Conservation (phyloP, 164 flowering plant genomes). For the Akebia trifoliata region DNA sequence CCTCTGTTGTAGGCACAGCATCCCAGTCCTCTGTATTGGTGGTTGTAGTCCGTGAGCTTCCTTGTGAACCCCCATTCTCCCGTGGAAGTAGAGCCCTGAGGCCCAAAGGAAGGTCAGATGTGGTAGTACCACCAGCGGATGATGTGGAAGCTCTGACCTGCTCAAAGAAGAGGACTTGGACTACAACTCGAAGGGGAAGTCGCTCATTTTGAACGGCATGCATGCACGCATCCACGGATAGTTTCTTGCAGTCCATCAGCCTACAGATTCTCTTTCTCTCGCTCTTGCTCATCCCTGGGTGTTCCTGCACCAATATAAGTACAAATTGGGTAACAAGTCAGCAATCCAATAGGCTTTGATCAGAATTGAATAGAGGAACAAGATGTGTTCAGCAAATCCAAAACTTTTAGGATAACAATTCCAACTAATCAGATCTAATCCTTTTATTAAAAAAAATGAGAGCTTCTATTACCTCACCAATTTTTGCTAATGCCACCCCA, state of each 20-base stretch:
- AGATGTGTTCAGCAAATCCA: too few relatives aligned
- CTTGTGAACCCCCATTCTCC: slow-evolving; percentile 41
- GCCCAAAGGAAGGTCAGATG: slow-evolving; percentile 52
- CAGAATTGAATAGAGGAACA: too few relatives aligned
- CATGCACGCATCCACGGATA: slow-evolving; percentile 86
- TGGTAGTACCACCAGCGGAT: slow-evolving; percentile 39
- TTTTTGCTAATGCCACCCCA: too few relatives aligned
- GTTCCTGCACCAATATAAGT: slow-evolving; percentile 49
- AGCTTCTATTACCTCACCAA: too few relatives aligned
- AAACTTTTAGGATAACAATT: too few relatives aligned
- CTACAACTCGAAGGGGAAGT: slow-evolving; percentile 77
- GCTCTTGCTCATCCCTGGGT: slow-evolving; percentile 69
- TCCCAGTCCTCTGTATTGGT: slow-evolving; percentile 74
- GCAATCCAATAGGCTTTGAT: too few relatives aligned
- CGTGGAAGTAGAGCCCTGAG: slow-evolving; percentile 33
- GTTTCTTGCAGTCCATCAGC: slow-evolving; percentile 90
- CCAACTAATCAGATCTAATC: too few relatives aligned
- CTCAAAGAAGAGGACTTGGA: slow-evolving; percentile 95
- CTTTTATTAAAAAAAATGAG: too few relatives aligned
- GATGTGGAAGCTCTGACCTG: slow-evolving; percentile 66
- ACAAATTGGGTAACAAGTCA: too few relatives aligned
- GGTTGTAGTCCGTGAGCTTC: slow-evolving; percentile 56
- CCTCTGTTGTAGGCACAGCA: slow-evolving; percentile 48
- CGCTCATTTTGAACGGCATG: slow-evolving; percentile 97
- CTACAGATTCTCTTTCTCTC: slow-evolving; percentile 85